These are phyloP conservation scores for Comarum palustre DNA, from an alignment of 306 rosid genomes.

Conservation along the genomic window DNA sequence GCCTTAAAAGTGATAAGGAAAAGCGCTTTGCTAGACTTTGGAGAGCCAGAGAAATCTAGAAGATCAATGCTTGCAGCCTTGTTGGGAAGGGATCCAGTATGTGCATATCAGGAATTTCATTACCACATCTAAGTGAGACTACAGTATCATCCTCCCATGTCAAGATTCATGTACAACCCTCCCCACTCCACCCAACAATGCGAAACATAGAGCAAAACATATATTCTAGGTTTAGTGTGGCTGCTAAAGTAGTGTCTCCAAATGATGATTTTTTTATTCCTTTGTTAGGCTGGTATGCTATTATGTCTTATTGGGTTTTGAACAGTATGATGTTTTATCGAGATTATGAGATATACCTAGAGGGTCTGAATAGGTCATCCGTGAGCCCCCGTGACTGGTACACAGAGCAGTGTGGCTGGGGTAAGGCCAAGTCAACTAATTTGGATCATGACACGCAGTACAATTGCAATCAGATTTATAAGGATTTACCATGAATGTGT, in stretches of 20 bases:
- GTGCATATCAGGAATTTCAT: not conserved
- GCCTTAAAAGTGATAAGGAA: not conserved
- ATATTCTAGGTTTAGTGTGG: not conserved
- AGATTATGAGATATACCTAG: not conserved
- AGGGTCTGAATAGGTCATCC: not conserved
- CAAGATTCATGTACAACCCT: not conserved
- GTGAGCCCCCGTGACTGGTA: not conserved
- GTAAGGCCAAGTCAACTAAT: not conserved
- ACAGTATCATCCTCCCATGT: not conserved
- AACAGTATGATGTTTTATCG: too few species aligned
- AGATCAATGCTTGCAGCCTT: not conserved
- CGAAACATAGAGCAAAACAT: not conserved
- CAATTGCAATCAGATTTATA: not conserved
- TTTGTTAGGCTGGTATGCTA: not conserved
- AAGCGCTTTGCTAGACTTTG: not conserved
- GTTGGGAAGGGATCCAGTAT: not conserved
- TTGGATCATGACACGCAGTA: not conserved
- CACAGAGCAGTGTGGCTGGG: not conserved
- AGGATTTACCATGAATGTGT: not conserved
- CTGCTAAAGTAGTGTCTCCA: not conserved
- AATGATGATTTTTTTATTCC: not conserved
- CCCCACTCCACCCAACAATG: not conserved
- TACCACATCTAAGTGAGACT: not conserved
- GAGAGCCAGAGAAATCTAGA: not conserved
- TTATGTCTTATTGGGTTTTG: not conserved